Evolutionary conservation across 2,329 filamentous ascomycete species (phyloP), one percentile per base, ranked within the genome.

Genomic region (Cladosporium sp.): DNA sequence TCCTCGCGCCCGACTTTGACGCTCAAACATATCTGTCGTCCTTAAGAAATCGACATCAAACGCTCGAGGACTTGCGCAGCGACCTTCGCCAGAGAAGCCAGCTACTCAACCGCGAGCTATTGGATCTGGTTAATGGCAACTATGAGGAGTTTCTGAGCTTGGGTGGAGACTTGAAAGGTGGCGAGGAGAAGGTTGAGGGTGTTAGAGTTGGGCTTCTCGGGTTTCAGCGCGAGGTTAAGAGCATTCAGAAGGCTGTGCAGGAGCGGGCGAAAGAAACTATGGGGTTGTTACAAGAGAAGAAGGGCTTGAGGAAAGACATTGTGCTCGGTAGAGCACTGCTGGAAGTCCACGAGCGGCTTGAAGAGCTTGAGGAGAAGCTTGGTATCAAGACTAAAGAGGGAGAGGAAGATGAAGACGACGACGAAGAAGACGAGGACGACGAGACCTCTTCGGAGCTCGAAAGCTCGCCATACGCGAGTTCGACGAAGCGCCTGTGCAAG

Each of bases 41-140:
- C 1, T 81, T 96, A 1, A 84, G 86, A 19, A 86, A 94, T 70
- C 88, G 94, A 1, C 94, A 99, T 73, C 94, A 99, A 73, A 97
- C 93, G 0, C 89, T 99, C 48, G 92, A 96, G 71, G 94, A 99
- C 72, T 80, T 99, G 32, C 90, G 93, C 35, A 77, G 87, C 4
- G 95, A 99, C 68, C 80, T 99, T 15, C 87, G 92, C 44, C 84
- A 91, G 58, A 83, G 95, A 53, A 90, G 87, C 64, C 84, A 89
- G 65, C 82, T 87, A 19, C 86, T 99, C 60, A 89, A 87, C 67
- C 84, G 88, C 61, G 94, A 99, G 75, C 81, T 99, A 2, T 80
- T 99, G 17, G 93, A 97, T 75, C 83, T 99, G 7, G 94, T 99
- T 64, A 99, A 99, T 70, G 83, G 88, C 52, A 96, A 99, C 74